Base-by-base conservation (phyloP, 306 rosid species). In the Quercus ilex region DNA sequence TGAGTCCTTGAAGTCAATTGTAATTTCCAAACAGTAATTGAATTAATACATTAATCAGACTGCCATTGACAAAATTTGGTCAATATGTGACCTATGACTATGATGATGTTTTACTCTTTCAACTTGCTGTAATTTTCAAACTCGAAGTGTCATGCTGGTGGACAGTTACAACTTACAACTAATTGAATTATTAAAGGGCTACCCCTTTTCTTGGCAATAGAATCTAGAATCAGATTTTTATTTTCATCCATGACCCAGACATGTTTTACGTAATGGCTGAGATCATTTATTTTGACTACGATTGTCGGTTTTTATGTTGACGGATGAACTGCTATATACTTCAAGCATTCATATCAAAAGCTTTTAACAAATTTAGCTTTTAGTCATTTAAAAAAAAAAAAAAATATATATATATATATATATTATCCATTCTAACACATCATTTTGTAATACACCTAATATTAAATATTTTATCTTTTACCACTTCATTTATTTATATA, bases 191-290 rank as follows among this genome's bases (percentile, higher is more conserved):
- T 77, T 77, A 73, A 53, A 28, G 15, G 25, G 5, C 0, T 33
- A 0, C 31, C 12, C 26, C 38, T 60, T 76, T 76, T 81, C 59
- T 31, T 23, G 70, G 21, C 76, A 69, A 33, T 3, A 60, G 58
- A n/a, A 81, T 81, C 85, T 69, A 51, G 19, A 70, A n/a, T 25
- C 1, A 25, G 77, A 81, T 77, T 52, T 76, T 28, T 43, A 53
- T 63, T 80, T 49, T 38, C 59, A 19, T 51, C 21, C 30, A 28
- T 46, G 80, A 71, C 17, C 13, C 0, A 11, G 80, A 81, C 79
- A 51, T 74, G 75, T 43, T 80, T 74, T 65, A 55, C 74, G 21
- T 64, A 68, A 68, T 19, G 23, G 28, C 72, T 68, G 72, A 31
- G n/a, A 33, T 67, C 71, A 67, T 67, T 67, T 38, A 64, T 23